Evolutionary conservation across 176 grass and related monocot genomes (phyloP), one percentile per base, ranked within the genome.

Genomic region (Oryza rufipogon): DNA sequence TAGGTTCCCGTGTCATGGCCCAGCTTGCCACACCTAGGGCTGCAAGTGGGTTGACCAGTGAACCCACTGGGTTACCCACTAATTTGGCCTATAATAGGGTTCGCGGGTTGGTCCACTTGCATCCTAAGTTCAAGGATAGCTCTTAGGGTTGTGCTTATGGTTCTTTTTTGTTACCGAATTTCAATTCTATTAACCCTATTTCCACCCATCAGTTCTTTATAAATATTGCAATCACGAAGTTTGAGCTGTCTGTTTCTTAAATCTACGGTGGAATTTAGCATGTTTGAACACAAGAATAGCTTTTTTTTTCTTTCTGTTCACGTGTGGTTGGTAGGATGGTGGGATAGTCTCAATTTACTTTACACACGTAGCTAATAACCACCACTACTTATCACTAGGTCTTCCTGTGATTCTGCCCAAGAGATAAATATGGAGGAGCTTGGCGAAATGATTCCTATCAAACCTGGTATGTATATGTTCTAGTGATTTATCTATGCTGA

Each of bases 351-450:
- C 16, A 64, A 15, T 77, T 11, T 78, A 79, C n/a, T 41, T 81
- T 75, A 74, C 11, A 60, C 39, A 25, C 32, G 46, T n/a, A 73
- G 15, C 76, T 90, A 79, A 86, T 79, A 20, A 54, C 66, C 15
- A 11, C 28, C 80, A 2, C 61, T 76, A 70, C 3, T 46, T 84
- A 23, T 60, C 52, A 79, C 36, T 86, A 99, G 97, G 88, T 89
- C 47, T 58, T 89, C 81, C 49, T 99, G 97, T 76, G 82, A 74
- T 73, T 78, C 81, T 89, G 81, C 91, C 71, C 93, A 95, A 63
- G 97, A 96, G 54, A 82, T 87, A 64, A 99, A 86, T 77, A 78
- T 83, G 60, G 97, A 99, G 88, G 91, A 99, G 63, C 91, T 99
- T 82, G 78, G 90, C 30, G 87, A 99, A 81, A 65, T 94, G 52